These are phyloP conservation scores for Cardamine occulta DNA, from an alignment of 345 rosid genomes.

Conservation along the genomic window DNA sequence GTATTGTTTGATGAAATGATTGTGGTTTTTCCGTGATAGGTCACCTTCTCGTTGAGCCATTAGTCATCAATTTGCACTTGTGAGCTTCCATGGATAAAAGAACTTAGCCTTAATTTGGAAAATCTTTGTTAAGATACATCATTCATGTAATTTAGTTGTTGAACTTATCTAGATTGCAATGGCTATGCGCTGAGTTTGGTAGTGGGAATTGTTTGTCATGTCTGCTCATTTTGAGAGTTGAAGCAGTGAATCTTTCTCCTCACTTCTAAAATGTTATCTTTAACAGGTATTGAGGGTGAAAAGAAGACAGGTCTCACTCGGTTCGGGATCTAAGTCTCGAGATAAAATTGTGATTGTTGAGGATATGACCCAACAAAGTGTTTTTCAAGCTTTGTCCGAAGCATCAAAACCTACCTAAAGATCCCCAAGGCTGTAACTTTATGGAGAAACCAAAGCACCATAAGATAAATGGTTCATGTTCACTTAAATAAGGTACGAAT, in stretches of 20 bases:
- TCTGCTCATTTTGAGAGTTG: not conserved
- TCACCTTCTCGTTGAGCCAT: not conserved
- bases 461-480: slow-evolving; percentile 10
- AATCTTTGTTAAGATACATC: not conserved
- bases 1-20: slow-evolving; percentile 15
- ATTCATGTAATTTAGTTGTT: not conserved
- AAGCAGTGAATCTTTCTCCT: not conserved
- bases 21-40: not conserved
- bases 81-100: not conserved
- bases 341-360: slow-evolving; percentile 89
- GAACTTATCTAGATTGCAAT: not conserved
- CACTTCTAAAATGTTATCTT: slow-evolving; percentile 6
- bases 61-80: not conserved
- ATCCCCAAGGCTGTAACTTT: slow-evolving; percentile 19
- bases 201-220: not conserved
- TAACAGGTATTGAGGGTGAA: slow-evolving; percentile 80
- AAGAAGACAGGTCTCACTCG: slow-evolving; percentile 79
- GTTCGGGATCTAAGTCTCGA: slow-evolving; percentile 86
- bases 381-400: slow-evolving; percentile 62
- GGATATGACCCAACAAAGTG: slow-evolving; percentile 58
- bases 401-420: slow-evolving; percentile 48
- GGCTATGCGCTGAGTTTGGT: not conserved
- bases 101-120: too few species aligned
- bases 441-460: not conserved
- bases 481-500: not conserved